A percentile compares a stretch with the other conserved stretches of the same genome.
These are phyloP conservation scores for Mycena haematopus DNA, from an alignment of 768 basidiomycete genomes.

Conservation along the genomic window DNA sequence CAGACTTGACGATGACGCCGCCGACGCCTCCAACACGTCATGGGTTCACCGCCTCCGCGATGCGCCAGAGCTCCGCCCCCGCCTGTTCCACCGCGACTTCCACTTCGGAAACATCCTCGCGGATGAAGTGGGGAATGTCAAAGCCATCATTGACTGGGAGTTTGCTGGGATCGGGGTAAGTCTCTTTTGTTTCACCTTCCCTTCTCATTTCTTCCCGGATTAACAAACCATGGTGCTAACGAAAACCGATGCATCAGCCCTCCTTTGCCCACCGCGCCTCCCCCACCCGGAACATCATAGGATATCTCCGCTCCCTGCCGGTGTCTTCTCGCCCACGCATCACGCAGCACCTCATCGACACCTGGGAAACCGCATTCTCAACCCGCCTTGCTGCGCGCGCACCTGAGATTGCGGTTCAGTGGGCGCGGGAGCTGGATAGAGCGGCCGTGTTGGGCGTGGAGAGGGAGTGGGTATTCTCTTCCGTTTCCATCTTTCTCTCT, in stretches of 20 bases:
- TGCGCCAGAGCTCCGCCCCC: constrained; percentile 9
- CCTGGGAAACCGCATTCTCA: constrained; percentile 19
- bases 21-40: neutral
- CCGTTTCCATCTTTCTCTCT: neutral
- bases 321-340: neutral
- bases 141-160: constrained; percentile 29
- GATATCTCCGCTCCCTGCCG: neutral
- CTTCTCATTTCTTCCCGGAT: no score
- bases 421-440: constrained; percentile 15
- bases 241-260: neutral
- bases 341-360: constrained; percentile 13
- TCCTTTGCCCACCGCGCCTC: constrained; percentile 20
- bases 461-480: neutral
- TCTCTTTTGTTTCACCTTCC: neutral
- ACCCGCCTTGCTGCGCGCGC: constrained; percentile 10
- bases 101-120: constrained; percentile 29
- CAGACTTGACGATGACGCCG: constrained; percentile 6
- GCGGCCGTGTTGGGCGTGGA: constrained; percentile 17
- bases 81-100: constrained; percentile 26
- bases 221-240: neutral
- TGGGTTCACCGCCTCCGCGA: constrained; percentile 22
- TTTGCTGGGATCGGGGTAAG: constrained; percentile 23
- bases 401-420: constrained; percentile 13
- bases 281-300: constrained; percentile 15
- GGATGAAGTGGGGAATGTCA: constrained; percentile 22